These are phyloP conservation scores for Gyrodon lividus DNA, from an alignment of 768 basidiomycete genomes.

Conservation along the genomic window DNA sequence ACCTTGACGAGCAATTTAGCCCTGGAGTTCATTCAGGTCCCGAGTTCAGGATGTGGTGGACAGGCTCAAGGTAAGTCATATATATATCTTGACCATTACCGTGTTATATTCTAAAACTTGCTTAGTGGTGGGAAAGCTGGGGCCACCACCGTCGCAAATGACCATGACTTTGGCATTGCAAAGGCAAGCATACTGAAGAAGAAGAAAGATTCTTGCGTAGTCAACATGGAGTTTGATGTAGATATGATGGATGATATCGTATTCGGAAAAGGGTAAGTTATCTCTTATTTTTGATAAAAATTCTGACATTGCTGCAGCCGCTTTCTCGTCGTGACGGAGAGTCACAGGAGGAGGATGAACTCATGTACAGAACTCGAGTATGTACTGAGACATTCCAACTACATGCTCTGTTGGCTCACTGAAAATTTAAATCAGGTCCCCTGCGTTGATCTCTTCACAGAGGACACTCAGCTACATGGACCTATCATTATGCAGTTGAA, in stretches of 20 bases:
- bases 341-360: neutral
- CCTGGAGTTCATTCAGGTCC: too few relatives aligned
- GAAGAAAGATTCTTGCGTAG: constrained; percentile 6
- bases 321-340: neutral
- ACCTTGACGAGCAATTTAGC: too few relatives aligned
- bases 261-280: constrained; percentile 10
- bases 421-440: neutral
- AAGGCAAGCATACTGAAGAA: constrained; percentile 5
- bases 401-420: neutral
- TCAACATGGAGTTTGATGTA: constrained; percentile 21
- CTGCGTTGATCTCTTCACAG: neutral
- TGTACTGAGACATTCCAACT: neutral
- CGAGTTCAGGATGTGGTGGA: too few relatives aligned
- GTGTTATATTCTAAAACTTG: neutral
- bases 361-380: neutral
- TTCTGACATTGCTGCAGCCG: neutral
- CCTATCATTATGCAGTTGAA: neutral
- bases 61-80: neutral
- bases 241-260: constrained; percentile 22
- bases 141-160: too few relatives aligned
- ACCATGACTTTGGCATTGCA: neutral
- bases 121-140: too few relatives aligned
- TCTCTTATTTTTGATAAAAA: neutral
- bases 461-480: neutral
- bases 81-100: neutral